Conservation (phyloP, 495 filamentous ascomycete genomes). For the Hamigera avellanea region DNA sequence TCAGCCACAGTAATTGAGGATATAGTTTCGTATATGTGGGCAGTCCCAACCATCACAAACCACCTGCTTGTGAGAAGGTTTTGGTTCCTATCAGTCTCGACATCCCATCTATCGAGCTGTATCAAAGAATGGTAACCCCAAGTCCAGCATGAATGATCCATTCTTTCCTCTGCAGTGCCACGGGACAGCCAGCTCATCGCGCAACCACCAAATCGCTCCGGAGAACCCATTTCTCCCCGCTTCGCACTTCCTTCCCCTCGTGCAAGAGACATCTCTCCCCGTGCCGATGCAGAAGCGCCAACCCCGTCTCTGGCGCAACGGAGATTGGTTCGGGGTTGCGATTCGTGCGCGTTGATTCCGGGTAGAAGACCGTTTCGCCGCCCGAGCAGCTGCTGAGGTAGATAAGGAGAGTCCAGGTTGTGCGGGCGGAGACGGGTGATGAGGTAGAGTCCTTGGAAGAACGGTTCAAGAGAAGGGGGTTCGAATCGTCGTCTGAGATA, state of each 20-base stretch:
- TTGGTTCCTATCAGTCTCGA: too few relatives aligned
- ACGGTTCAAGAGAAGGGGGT: constrained; percentile 44
- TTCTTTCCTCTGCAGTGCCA: too few relatives aligned
- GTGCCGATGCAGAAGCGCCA: constrained; percentile 80
- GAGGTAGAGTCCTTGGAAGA: neutral
- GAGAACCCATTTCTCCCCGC: constrained; percentile 89
- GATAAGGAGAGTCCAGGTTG: constrained; percentile 86
- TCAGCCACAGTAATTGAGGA: too few relatives aligned
- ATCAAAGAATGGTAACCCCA: too few relatives aligned
- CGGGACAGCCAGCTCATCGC: constrained; percentile 23
- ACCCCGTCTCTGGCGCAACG: constrained; percentile 64
- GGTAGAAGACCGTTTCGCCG: constrained; percentile 90
- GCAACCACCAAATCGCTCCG: constrained; percentile 75
- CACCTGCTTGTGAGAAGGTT: too few relatives aligned
- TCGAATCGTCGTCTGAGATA: constrained; percentile 72
- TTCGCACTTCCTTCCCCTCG: constrained; percentile 67
- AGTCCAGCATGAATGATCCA: too few relatives aligned
- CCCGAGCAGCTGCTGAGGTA: constrained; percentile 75
- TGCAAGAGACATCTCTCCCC: constrained; percentile 83
- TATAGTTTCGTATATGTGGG: too few relatives aligned
- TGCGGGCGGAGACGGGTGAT: constrained; percentile 46
- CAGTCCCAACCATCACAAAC: too few relatives aligned
- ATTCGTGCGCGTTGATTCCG: constrained; percentile 44
- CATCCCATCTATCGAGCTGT: too few relatives aligned
- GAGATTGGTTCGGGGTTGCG: constrained; percentile 48